A percentile compares a stretch with the other conserved stretches of the same genome.
These are phyloP conservation scores for Monosporascus sp. DNA, from an alignment of 2,329 filamentous ascomycete species.

Conservation along the genomic window DNA sequence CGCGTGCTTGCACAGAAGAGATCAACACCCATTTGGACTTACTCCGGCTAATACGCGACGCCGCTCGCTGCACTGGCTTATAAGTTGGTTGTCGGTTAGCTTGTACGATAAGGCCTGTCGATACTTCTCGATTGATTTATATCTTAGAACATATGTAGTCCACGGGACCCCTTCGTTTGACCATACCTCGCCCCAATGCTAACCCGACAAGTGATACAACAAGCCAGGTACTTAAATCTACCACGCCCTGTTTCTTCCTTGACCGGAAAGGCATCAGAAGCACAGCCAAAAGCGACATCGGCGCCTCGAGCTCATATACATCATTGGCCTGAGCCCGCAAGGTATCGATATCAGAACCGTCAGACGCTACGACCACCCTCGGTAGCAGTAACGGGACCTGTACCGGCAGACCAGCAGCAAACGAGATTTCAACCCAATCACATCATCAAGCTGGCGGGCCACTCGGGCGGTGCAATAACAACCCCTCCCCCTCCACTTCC, in stretches of 20 bases:
- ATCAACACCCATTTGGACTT: no score
- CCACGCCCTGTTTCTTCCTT: neutral
- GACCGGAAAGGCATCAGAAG: neutral
- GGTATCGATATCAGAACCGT: no score
- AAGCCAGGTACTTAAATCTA: neutral
- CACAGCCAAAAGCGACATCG: neutral
- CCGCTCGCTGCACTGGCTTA: neutral
- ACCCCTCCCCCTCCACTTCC: slow-evolving; percentile 27
- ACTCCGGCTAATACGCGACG: no score
- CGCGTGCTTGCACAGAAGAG: no score
- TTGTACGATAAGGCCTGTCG: neutral
- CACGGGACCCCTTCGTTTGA: neutral
- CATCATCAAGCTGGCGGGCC: slow-evolving; percentile 21
- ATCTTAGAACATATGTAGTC: neutral
- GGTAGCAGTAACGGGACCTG: no score
- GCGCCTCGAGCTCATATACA: neutral
- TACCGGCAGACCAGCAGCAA: slow-evolving; percentile 1
- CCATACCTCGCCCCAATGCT: neutral
- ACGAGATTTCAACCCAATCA: slow-evolving; percentile 21
- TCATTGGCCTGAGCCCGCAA: neutral
- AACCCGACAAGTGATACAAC: neutral
- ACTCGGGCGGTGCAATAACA: slow-evolving; percentile 15
- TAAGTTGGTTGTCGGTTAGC: neutral
- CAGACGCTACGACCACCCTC: no score
- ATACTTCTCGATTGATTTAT: neutral